Evolutionary conservation across 164 flowering plant species (phyloP).

Genomic region (Protea cynaroides): DNA sequence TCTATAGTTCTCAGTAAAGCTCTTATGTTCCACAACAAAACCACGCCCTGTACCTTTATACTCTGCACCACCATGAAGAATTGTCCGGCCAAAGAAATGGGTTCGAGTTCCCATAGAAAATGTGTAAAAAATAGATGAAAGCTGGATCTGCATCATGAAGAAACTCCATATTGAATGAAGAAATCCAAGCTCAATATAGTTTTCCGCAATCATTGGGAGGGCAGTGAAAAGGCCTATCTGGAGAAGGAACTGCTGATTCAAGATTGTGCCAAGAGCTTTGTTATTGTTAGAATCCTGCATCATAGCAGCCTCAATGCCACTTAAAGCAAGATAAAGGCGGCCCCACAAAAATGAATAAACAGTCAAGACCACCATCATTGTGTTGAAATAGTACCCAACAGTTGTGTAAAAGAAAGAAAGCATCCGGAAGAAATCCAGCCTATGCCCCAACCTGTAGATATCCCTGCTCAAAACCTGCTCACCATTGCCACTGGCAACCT

Average conservation of each 20-base stretch:
- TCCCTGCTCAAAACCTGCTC: slow-evolving; percentile 93
- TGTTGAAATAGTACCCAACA: slow-evolving; percentile 72
- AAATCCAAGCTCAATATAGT: slow-evolving; percentile 79
- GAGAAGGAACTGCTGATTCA: slow-evolving; percentile 80
- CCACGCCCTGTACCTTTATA: slow-evolving; percentile 96
- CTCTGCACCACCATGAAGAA: slow-evolving; percentile 97
- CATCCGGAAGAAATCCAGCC: slow-evolving; percentile 93
- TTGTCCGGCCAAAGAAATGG: slow-evolving; percentile 89
- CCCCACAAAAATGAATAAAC: slow-evolving; percentile 87
- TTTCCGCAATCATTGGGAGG: slow-evolving; percentile 93
- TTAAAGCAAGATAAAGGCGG: slow-evolving; percentile 80
- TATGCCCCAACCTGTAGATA: slow-evolving; percentile 81
- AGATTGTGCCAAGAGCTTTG: slow-evolving; percentile 57
- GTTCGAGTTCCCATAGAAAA: slow-evolving; percentile 90
- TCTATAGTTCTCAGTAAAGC: slow-evolving; percentile 86
- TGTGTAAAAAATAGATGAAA: slow-evolving; percentile 74
- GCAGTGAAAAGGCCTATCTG: slow-evolving; percentile 93
- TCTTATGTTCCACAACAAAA: slow-evolving; percentile 87
- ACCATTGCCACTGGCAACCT: slow-evolving; percentile 96
- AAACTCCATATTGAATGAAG: slow-evolving; percentile 82
- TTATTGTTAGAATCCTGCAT: slow-evolving; percentile 33
- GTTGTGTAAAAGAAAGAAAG: slow-evolving; percentile 83
- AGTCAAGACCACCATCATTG: slow-evolving; percentile 71
- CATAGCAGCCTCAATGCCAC: slow-evolving; percentile 64
- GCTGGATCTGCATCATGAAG: slow-evolving; percentile 85